Percentiles rank a stretch among this genome's conserved stretches.
These are phyloP conservation scores for Diaporthe vaccinii DNA, from an alignment of 2,329 filamentous ascomycete species.

Conservation along the genomic window DNA sequence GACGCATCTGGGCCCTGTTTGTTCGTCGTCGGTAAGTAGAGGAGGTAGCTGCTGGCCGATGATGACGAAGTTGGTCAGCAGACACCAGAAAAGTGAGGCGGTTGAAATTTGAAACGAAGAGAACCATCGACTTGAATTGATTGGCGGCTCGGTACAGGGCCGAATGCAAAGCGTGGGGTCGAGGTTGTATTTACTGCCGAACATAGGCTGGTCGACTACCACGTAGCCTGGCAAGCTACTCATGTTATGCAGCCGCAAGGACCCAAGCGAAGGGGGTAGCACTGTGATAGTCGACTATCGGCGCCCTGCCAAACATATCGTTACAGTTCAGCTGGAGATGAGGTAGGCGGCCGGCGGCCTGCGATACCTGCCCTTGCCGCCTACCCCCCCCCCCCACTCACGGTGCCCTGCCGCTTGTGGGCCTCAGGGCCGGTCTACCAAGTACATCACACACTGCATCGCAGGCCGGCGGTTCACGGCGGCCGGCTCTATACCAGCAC, in stretches of 20 bases:
- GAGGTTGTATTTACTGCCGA: conserved; percentile 24
- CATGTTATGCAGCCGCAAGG: conserved; percentile 29
- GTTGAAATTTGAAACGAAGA: conserved; percentile 17
- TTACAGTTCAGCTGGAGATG: conserved; percentile 12
- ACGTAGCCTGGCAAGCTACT: conserved; percentile 21
- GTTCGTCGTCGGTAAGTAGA: not conserved
- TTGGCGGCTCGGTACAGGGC: conserved; percentile 33
- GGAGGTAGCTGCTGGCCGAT: conserved; percentile 7
- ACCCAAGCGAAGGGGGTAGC: conserved; percentile 22
- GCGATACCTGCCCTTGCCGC: not conserved
- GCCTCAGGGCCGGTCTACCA: conserved; percentile 6
- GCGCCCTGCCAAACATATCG: not conserved
- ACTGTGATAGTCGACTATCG: conserved; percentile 9
- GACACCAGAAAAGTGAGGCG: conserved; percentile 38
- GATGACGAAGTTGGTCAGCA: conserved; percentile 38
- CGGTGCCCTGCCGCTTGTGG: conserved; percentile 11
- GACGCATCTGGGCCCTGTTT: not conserved
- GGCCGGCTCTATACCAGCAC: conserved; percentile 7
- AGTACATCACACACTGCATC: conserved; percentile 6
- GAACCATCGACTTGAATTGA: conserved; percentile 4
- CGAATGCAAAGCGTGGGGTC: conserved; percentile 24
- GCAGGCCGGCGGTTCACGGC: conserved; percentile 17
- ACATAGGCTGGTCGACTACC: conserved; percentile 21
- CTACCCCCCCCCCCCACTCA: not conserved
- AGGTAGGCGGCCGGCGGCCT: conserved; percentile 27